Conservation (phyloP, 2,329 filamentous ascomycete species). For the Arthrobotrys pseudoclavata region DNA sequence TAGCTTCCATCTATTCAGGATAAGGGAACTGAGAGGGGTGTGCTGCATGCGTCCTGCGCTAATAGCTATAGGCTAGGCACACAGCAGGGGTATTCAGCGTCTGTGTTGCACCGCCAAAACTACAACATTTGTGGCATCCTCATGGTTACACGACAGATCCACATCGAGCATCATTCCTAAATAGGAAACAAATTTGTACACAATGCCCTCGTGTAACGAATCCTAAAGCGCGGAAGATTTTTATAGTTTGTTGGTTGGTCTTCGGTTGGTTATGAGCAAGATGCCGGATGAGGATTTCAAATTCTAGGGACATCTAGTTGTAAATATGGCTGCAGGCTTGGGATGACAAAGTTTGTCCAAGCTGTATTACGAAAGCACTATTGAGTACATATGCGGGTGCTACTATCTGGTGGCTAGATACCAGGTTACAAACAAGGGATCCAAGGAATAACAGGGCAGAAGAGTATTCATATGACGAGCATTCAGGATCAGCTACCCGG, state of each 20-base stretch:
- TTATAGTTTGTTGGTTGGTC: not conserved
- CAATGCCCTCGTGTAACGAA: conserved; percentile 20
- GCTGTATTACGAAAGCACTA: too few relatives aligned
- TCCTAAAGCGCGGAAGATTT: conserved; percentile 8
- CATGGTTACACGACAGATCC: conserved; percentile 25
- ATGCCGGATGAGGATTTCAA: not conserved
- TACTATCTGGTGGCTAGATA: conserved; percentile 1
- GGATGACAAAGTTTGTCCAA: too few relatives aligned
- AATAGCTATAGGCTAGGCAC: not conserved
- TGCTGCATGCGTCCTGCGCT: not conserved
- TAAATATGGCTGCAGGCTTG: not conserved
- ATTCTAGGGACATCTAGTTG: not conserved
- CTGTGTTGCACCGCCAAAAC: conserved; percentile 23
- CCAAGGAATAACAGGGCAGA: not conserved
- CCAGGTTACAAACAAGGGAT: not conserved
- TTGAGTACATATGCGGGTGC: not conserved
- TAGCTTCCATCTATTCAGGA: too few relatives aligned
- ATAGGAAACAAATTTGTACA: conserved; percentile 3
- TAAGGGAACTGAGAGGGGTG: too few relatives aligned
- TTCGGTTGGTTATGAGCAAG: not conserved
- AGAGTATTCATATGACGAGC: not conserved
- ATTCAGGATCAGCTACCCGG: not conserved
- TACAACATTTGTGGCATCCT: conserved; percentile 23
- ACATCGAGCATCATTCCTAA: conserved; percentile 15
- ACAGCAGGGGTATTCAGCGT: not conserved